Conservation (phyloP, 2,329 filamentous ascomycete genomes). For the Neophaeococcomyces aloes region DNA sequence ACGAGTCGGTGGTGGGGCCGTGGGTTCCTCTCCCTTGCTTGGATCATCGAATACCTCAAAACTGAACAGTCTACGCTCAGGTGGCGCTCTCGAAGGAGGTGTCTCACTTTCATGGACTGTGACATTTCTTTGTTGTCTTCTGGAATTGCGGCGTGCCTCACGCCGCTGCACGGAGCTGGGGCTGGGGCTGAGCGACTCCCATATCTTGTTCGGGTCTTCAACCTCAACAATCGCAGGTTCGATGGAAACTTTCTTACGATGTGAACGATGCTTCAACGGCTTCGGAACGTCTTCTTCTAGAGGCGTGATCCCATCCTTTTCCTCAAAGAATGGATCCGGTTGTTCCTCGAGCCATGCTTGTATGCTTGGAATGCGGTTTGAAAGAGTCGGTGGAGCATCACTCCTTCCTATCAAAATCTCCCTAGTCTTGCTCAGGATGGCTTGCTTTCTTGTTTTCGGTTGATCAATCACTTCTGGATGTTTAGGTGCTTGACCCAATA, state of each 20-base stretch:
- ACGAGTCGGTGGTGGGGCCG: slow-evolving; percentile 5
- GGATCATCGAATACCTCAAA: slow-evolving; percentile 11
- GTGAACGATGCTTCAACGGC: slow-evolving; percentile 32
- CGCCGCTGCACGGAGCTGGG: neutral
- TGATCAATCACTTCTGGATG: slow-evolving; percentile 20
- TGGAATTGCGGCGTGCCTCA: neutral
- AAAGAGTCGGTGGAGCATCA: slow-evolving; percentile 28
- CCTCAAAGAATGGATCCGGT: slow-evolving; percentile 41
- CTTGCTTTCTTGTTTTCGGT: slow-evolving; percentile 28
- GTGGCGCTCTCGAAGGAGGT: slow-evolving; percentile 7
- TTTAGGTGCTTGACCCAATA: slow-evolving; percentile 21
- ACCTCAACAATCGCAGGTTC: slow-evolving; percentile 14
- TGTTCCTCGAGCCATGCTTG: slow-evolving; percentile 53
- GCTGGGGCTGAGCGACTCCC: slow-evolving; percentile 13
- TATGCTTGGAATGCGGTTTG: slow-evolving; percentile 43
- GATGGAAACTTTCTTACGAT: slow-evolving; percentile 22
- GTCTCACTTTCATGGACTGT: slow-evolving; percentile 8
- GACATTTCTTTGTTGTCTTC: slow-evolving; percentile 6
- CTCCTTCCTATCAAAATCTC: slow-evolving; percentile 35
- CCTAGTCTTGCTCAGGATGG: slow-evolving; percentile 35
- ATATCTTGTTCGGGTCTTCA: slow-evolving; percentile 21
- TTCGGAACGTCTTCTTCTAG: slow-evolving; percentile 30
- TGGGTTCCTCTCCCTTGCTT: slow-evolving; percentile 9
- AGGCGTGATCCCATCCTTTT: slow-evolving; percentile 12
- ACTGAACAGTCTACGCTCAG: slow-evolving; percentile 14